These are phyloP conservation scores for Trichoderma simmonsii DNA, from an alignment of 2,329 filamentous ascomycete genomes.

Conservation along the genomic window DNA sequence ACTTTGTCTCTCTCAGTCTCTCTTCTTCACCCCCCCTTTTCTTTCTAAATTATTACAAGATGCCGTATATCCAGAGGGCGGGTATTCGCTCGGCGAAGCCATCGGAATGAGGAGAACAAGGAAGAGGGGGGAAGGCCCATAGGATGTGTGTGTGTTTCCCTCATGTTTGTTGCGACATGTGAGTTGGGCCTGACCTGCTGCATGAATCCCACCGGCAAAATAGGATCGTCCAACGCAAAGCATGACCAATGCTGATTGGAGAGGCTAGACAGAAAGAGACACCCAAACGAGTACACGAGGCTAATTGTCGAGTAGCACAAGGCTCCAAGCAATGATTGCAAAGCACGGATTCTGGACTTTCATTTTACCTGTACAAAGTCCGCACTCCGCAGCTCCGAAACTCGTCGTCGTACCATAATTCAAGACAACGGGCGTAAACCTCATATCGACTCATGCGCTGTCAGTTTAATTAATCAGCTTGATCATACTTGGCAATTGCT, in stretches of 20 bases:
- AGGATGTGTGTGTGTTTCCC: background rate
- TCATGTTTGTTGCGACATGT: background rate
- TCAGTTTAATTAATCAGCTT: background rate
- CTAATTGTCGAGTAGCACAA: background rate
- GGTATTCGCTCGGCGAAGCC: background rate
- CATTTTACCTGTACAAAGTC: background rate
- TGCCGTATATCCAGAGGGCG: background rate
- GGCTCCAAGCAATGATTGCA: background rate
- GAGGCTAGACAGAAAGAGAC: background rate
- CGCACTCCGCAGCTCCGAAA: background rate
- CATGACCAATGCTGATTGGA: background rate
- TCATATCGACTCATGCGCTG: background rate
- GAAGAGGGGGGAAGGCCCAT: background rate
- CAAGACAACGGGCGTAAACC: background rate
- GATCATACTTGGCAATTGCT: background rate
- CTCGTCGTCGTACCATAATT: background rate
- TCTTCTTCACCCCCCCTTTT: background rate
- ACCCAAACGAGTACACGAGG: background rate
- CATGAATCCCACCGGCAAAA: constrained; percentile 6
- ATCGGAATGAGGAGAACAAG: background rate
- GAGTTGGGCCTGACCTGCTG: background rate
- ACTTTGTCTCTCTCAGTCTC: background rate
- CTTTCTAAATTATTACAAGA: background rate
- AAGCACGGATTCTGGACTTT: background rate
- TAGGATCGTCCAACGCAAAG: background rate